Evolutionary conservation across 129 eudicot genomes (phyloP), one percentile per base, ranked within the genome.

Genomic region (Smallanthus sonchifolius): DNA sequence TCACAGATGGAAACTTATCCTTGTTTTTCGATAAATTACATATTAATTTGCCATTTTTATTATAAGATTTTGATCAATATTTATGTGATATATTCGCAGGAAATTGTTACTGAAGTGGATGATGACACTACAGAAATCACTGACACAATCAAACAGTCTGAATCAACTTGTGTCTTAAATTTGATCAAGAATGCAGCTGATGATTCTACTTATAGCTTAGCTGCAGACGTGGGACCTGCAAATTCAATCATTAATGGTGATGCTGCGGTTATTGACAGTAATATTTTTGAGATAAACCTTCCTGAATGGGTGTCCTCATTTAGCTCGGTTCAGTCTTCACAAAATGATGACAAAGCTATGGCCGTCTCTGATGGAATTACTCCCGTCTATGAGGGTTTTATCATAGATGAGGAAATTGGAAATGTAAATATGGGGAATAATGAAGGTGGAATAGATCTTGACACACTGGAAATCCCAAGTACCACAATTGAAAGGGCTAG

Each of bases 301-400:
- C 55, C 57, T 52, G 79, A 84, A 59, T 57, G 81, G 67, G 55
- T 79, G 39, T 72, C 88, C 65, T 56, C 78, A 10, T 54, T 74
- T 10, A 64, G 7, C 38, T 56, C 85, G 8, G 73, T 57, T 69
- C 57, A 34, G 32, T 79, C 80, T 65, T 69, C 81, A 37, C 73
- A 66, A 60, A 73, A 55, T 20, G 70, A 80, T 73, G 85, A 76
- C 67, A 80, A 70, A 63, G 66, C 68, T 49, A 36, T 69, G 52
- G 35, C 17, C 64, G 81, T 51, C 14, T 68, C 86, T 49, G 89
- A 90, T 78, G 84, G 85, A 73, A 68, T 75, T 57, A 70, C 79
- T 80, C 96, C 98, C 4, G 88, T 81, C 69, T 83, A 83, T 60
- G 99, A 90, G 82, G 80, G 91, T 36, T 94, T 94, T 76, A 57